Conservation (phyloP, 805 yeast species). For the Metschnikowia shivogae region DNA sequence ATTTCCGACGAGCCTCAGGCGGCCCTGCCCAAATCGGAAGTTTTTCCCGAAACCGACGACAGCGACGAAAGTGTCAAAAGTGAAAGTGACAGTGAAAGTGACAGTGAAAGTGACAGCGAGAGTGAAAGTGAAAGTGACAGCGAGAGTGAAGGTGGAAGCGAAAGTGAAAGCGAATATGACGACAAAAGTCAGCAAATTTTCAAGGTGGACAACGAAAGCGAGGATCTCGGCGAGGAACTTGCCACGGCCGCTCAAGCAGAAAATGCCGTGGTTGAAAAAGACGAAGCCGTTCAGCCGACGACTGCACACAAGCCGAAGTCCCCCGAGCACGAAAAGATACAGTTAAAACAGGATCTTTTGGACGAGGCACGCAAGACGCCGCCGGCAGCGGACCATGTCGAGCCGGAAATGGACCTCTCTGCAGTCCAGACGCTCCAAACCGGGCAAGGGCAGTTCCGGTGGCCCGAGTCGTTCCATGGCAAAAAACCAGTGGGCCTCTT, state of each 20-base stretch:
- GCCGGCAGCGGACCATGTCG: conserved; percentile 23
- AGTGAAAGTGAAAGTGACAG: conserved; percentile 19
- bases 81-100: conserved; percentile 12
- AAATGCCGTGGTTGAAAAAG: not conserved
- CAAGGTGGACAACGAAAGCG: conserved; percentile 3
- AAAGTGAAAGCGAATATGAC: not conserved
- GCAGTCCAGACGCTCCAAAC: not conserved
- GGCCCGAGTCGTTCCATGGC: conserved; percentile 50
- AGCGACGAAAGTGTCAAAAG: conserved; percentile 9
- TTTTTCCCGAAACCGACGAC: not conserved
- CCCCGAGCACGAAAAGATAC: conserved; percentile 6
- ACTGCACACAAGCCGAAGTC: too few species aligned
- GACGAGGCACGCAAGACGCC: conserved; percentile 13
- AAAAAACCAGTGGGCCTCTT: conserved; percentile 70
- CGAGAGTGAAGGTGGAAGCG: conserved; percentile 8
- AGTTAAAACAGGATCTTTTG: conserved; percentile 16
- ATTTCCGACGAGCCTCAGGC: not conserved
- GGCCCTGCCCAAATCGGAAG: conserved; percentile 2
- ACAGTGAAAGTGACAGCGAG: conserved; percentile 27
- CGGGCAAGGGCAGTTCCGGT: conserved; percentile 20
- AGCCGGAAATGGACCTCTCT: conserved; percentile 22
- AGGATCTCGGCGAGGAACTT: conserved; percentile 13
- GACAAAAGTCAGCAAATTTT: not conserved
- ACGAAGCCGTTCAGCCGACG: conserved; percentile 5
- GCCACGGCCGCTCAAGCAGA: conserved; percentile 7